Evolutionary conservation across 2,329 filamentous ascomycete genomes (phyloP), one percentile per base, ranked within the genome.

Genomic region (Colletotrichum sojae): DNA sequence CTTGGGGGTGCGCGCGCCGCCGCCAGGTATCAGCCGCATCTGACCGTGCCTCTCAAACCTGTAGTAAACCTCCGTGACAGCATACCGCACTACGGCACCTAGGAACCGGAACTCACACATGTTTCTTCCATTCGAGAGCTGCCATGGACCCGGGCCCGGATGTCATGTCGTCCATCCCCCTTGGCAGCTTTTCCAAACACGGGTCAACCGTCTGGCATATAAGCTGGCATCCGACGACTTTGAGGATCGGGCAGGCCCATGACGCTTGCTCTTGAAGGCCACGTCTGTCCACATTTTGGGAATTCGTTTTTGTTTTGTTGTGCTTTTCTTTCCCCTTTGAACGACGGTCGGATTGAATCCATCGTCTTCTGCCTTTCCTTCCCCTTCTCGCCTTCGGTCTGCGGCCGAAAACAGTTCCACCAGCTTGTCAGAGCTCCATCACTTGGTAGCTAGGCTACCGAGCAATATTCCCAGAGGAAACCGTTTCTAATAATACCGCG

Each of bases 1-100:
- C 43, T 48, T 52, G 45, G 43, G 39, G 25, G 40, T 4, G 46
- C 31, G 8, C 31, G 31, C 31, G 31, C 31, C 31, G 31, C 31
- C 31, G 31, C 31, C n/a, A 49, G 49, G 59, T 31, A 54, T 53
- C 40, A 16, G 54, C 27, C 56, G 45, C 16, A 46, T 69, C 55
- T 55, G 67, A 55, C 62, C 55, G 36, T 66, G 55, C 67, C 45
- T 69, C 67, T 69, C 67, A 69, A 69, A 66, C 67, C 55, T 60
- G 56, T 49, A 39, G 62, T 54, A 66, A 56, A 66, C 66, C 62
- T 54, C 66, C 40, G 51, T 58, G 51, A 31, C 36, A 55, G 39
- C 43, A 20, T 36, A 36, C 31, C 31, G 31, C 40, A n/a, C 40
- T 43, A 43, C 40, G 16, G 53, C 48, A 66, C 9, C 31, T 3